These are phyloP conservation scores for Trypanosomatidae sp. DNA, from an alignment of 208 protist genomes.

Conservation along the genomic window DNA sequence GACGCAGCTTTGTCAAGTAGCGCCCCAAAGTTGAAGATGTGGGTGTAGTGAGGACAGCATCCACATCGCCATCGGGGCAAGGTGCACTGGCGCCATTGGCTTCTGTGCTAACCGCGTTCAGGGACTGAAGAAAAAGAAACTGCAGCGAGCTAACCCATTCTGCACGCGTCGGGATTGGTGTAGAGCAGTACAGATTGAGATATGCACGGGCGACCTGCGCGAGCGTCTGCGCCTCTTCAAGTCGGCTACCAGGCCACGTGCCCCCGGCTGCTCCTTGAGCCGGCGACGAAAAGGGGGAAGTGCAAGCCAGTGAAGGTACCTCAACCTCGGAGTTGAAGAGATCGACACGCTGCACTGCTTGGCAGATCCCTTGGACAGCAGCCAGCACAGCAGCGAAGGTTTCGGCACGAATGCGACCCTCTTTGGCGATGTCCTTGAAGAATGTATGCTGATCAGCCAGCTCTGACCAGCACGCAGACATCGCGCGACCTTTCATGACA, in stretches of 20 bases:
- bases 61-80: not conserved
- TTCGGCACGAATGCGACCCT: slow-evolving; percentile 44
- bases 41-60: slow-evolving; percentile 2
- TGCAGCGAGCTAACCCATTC: slow-evolving; percentile 34
- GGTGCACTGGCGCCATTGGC: not conserved
- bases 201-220: slow-evolving; percentile 29
- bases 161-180: slow-evolving; percentile 46
- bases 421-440: slow-evolving; percentile 61
- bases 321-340: not conserved
- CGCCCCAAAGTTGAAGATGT: slow-evolving; percentile 3
- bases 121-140: not conserved
- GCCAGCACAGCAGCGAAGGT: slow-evolving; percentile 37
- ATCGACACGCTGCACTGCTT: slow-evolving; percentile 13
- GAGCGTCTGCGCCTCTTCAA: slow-evolving; percentile 21
- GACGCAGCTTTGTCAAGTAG: slow-evolving; percentile 16
- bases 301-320: not conserved
- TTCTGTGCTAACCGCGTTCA: not conserved
- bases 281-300: not conserved
- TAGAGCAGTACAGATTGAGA: slow-evolving; percentile 39
- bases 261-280: not conserved
- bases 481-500: slow-evolving; percentile 32
- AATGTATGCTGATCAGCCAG: slow-evolving; percentile 49
- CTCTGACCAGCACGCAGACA: slow-evolving; percentile 35
- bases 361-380: slow-evolving; percentile 42
- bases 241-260: not conserved